Base-by-base conservation (phyloP, 225 moss, liverwort and hornwort genomes). In the Antitrichia curtipendula region DNA sequence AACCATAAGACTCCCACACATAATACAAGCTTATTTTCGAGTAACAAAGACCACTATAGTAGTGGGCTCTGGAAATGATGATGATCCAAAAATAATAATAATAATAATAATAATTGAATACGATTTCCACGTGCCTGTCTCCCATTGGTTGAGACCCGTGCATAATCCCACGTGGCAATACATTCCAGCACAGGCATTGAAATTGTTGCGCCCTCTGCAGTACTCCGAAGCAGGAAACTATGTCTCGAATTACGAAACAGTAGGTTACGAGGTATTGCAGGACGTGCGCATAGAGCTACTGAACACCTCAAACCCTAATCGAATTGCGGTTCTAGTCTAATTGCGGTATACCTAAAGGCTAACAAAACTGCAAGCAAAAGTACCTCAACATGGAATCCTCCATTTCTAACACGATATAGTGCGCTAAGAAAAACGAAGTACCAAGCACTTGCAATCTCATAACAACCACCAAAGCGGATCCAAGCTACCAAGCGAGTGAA, bases 271-370 rank as follows among this genome's bases (percentile, higher is more conserved):
- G 40, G 68, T 68, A 18, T 68, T 53, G 38, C 12, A 47, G 27
- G 29, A 54, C 38, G 40, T 40, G 68, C 24, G 60, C 83, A 80
- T 53, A 22, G 45, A 86, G 59, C 79, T 66, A 68, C 58, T 16
- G 72, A 32, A 59, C 27, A 29, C 70, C 63, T 58, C 82, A 85
- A 92, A 92, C 90, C 90, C 91, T 90, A 90, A 83, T 54, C 58
- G 16, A 79, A 38, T 78, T 59, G 65, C 40, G 29, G 29, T 43
- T 28, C 9, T 25, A 32, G 28, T 34, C 84, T 56, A 40, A 78
- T 82, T 56, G 29, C 80, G 31, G 12, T 52, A 31, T 2, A 45
- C 70, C 80, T 73, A 29, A 57, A 81, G 52, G 31, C 72, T 29
- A 78, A 13, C 13, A 53, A 89, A 70, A 79, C 78, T 36, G 40